Evolutionary conservation across 2,329 filamentous ascomycete genomes (phyloP).

Genomic region (Fusarium sp.): DNA sequence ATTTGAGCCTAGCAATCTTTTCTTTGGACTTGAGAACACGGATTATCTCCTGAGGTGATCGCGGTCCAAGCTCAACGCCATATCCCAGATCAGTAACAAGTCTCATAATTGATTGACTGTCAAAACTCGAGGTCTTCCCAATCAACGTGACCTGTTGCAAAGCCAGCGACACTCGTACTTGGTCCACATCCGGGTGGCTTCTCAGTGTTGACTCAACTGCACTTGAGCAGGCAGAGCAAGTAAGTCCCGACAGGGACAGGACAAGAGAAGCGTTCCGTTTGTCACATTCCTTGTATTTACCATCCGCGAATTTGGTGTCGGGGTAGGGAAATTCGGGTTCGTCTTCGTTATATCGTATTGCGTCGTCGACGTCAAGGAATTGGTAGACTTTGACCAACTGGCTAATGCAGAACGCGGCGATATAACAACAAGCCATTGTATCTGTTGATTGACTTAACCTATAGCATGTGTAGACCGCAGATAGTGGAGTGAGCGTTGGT

Average conservation of each 20-base stretch:
- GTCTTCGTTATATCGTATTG: background rate
- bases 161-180: background rate
- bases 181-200: background rate
- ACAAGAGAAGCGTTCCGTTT: background rate
- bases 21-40: background rate
- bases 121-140: background rate
- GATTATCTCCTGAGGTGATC: background rate
- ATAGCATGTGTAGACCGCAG: background rate
- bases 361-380: background rate
- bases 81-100: background rate
- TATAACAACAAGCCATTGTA: background rate
- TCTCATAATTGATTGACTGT: background rate
- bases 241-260: background rate
- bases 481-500: background rate
- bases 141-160: background rate
- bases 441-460: background rate
- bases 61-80: background rate
- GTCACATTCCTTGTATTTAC: accelerated
- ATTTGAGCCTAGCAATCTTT: background rate
- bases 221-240: background rate
- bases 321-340: background rate
- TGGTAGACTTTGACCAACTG: background rate
- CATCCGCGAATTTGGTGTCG: accelerated
- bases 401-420: background rate
- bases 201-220: background rate